Base-by-base conservation (phyloP, 2,329 filamentous ascomycete genomes). In the Exophiala spinifera region DNA sequence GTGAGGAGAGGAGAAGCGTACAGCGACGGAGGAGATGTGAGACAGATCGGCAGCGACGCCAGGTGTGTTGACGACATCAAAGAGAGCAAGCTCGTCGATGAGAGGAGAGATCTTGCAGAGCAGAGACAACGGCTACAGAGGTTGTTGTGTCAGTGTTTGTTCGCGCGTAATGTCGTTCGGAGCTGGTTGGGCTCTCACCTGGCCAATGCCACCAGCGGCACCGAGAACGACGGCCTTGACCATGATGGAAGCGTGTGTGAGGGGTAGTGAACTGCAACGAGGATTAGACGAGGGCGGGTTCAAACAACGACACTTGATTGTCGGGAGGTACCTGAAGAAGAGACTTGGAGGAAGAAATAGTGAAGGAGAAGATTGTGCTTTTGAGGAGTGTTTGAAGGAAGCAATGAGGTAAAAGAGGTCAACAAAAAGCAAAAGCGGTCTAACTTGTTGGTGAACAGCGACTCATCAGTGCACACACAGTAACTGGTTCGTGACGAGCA, bases 21-120 rank as follows among this genome's bases (percentile, higher is more conserved):
- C 84, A 64, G 94, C 92, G 66, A 83, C 82, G 60, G 91, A 89
- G 57, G 92, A 96, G 76, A 99, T 97, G 82, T 99, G 94, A 58
- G 91, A 96, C 57, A 99, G 85, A 74, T 99, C 94, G 69, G 92
- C 86, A 63, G 91, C 89, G 70, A 99, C 94, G 76, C 94, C 94
- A 66, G 91, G 91, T 47, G 91, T 95, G 83, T 97, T 96, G 76
- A 97, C 92, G 64, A 99, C 91, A 95, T 99, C 94, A 81, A 96
- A 99, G 67, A 99, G 88, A 59, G 91, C 82, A 67, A 99, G 89
- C 79, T 97, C 89, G 69, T 92, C 87, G 68, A 99, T 81, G 69
- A 90, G 84, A 63, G 91, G 88, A 70, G 81, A 89, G 64, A 88
- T 84, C 84, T 99, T 99, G 72, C 97, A 83, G 67, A 99, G 88